Evolutionary conservation across 2,329 filamentous ascomycete species (phyloP).

Genomic region (Thelonectria blattea): DNA sequence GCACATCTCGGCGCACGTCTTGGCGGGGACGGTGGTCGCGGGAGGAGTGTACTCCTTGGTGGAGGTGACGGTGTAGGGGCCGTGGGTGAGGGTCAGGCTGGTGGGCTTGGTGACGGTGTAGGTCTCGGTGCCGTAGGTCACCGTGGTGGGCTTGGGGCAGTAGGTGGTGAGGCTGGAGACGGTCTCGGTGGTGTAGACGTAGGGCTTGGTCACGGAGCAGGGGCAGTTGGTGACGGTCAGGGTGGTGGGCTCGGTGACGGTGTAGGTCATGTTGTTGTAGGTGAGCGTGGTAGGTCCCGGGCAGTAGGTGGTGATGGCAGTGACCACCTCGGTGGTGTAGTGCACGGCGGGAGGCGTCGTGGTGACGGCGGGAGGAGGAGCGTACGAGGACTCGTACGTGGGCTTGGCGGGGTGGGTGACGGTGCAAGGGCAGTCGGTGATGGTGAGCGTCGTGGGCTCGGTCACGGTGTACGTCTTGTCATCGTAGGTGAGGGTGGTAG

Average conservation of each 20-base stretch:
- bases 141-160: constrained; percentile 18
- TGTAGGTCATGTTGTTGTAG: constrained; percentile 12
- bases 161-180: constrained; percentile 24
- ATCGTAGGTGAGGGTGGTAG: constrained; percentile 69
- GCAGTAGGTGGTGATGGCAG: constrained; percentile 65
- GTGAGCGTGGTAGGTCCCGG: constrained; percentile 26
- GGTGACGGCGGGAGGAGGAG: constrained; percentile 20
- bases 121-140: constrained; percentile 5
- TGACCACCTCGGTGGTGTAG: constrained; percentile 62
- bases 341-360: constrained; percentile 37
- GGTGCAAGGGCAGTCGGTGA: constrained; percentile 75
- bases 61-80: neutral
- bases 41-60: neutral
- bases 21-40: neutral
- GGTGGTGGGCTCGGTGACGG: constrained; percentile 22
- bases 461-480: constrained; percentile 73
- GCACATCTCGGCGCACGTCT: too few species aligned
- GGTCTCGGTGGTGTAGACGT: constrained; percentile 17
- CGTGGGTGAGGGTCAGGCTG: neutral
- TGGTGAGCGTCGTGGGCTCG: constrained; percentile 71
- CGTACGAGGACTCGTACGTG: constrained; percentile 48
- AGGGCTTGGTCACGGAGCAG: constrained; percentile 9
- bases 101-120: neutral
- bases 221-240: constrained; percentile 12
- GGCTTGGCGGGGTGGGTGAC: constrained; percentile 63